Evolutionary conservation across 208 protist species (phyloP).

Genomic region (Trypanosoma rangeli): DNA sequence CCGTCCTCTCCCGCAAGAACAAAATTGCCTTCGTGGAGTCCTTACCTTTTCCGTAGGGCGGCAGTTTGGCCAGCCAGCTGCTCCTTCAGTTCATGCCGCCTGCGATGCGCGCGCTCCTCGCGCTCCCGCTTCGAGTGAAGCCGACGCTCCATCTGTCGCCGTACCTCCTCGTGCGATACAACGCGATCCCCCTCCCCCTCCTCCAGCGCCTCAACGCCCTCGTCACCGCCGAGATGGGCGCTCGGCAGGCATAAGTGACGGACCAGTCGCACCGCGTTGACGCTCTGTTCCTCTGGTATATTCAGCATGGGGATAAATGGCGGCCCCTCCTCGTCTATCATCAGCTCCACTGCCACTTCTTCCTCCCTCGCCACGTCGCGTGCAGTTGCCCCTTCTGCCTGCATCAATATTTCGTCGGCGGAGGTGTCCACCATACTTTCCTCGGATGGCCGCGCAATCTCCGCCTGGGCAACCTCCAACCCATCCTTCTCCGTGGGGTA

Average conservation of each 20-base stretch:
- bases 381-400: not conserved
- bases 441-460: constrained; percentile 4
- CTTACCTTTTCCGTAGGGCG: constrained; percentile 13
- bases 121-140: constrained; percentile 72
- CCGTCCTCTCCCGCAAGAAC: not conserved
- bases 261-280: constrained; percentile 69
- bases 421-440: constrained; percentile 12
- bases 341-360: not conserved
- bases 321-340: constrained; percentile 34
- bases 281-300: constrained; percentile 41
- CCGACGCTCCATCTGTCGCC: constrained; percentile 80
- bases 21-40: not conserved
- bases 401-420: not conserved
- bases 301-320: constrained; percentile 49
- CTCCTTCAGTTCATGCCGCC: constrained; percentile 55
- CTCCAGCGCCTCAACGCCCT: constrained; percentile 31
- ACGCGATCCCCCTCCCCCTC: constrained; percentile 71
- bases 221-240: constrained; percentile 60
- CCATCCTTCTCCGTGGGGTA: constrained; percentile 5
- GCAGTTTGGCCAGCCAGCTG: constrained; percentile 11
- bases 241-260: constrained; percentile 69
- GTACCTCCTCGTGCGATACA: constrained; percentile 83
- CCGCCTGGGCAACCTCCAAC: constrained; percentile 14
- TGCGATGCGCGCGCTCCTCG: constrained; percentile 70
- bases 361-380: not conserved